These are phyloP conservation scores for Claviceps monticola DNA, from an alignment of 2,329 filamentous ascomycete genomes.

Conservation along the genomic window DNA sequence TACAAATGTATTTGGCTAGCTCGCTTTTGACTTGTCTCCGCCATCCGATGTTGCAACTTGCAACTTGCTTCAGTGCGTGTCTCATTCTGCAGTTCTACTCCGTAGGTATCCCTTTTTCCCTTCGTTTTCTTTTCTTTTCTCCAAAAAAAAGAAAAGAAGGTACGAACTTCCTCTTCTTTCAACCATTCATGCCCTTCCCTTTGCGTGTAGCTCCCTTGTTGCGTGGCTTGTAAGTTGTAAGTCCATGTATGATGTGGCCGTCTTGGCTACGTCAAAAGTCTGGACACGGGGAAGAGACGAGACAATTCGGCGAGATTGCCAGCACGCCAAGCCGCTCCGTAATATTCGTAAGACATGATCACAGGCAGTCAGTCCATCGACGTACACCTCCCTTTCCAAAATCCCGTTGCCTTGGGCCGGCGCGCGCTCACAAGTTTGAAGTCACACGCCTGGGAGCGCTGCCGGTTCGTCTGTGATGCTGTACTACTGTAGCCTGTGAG, in stretches of 20 bases:
- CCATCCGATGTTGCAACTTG: no score
- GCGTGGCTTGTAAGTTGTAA: not conserved
- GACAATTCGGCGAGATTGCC: not conserved
- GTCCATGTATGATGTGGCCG: not conserved
- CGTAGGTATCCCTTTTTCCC: not conserved
- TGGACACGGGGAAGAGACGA: not conserved
- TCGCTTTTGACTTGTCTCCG: not conserved
- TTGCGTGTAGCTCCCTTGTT: not conserved
- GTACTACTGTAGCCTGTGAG: not conserved
- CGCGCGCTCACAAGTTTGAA: no score
- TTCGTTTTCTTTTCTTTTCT: not conserved
- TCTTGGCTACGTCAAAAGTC: not conserved
- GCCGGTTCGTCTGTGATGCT: not conserved
- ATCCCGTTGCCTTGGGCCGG: constrained; percentile 2
- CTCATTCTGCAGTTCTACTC: not conserved
- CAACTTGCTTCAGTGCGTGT: not conserved
- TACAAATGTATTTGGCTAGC: not conserved
- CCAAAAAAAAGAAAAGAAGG: no score
- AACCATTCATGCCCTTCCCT: not conserved
- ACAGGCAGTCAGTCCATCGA: not conserved
- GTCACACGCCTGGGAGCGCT: no score
- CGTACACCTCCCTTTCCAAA: constrained; percentile 1
- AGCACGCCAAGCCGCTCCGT: constrained; percentile 1
- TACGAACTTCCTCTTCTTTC: not conserved
- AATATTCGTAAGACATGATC: not conserved